Percentiles rank a stretch among this genome's conserved stretches.
These are phyloP conservation scores for Malassezia restricta DNA, from an alignment of 1,284 basidiomycete species.

Conservation along the genomic window DNA sequence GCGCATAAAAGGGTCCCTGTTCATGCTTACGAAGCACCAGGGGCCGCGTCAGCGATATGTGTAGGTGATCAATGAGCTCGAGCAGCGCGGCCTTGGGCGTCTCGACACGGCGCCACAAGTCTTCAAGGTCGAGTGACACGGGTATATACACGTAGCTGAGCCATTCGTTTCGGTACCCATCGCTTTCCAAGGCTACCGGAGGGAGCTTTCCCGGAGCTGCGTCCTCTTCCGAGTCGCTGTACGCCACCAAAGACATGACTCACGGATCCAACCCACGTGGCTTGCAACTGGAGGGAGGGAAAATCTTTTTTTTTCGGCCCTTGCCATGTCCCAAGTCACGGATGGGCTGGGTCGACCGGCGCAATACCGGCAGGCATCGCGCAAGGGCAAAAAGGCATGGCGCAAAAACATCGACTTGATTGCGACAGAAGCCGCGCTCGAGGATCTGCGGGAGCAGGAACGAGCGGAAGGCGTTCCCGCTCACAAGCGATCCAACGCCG, in stretches of 20 bases:
- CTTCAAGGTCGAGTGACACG: neutral
- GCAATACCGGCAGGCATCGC: constrained; percentile 55
- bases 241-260: constrained; percentile 2
- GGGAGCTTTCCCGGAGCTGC: neutral
- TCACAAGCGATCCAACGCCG: constrained; percentile 9
- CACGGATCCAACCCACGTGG: constrained; percentile 5
- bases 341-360: constrained; percentile 16
- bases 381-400: constrained; percentile 85
- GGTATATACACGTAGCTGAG: constrained; percentile 7
- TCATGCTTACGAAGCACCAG: constrained; percentile 9
- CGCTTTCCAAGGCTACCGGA: neutral
- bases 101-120: neutral
- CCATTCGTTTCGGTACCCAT: constrained; percentile 5
- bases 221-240: constrained; percentile 15
- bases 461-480: constrained; percentile 8
- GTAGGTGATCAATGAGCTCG: neutral
- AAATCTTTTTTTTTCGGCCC: neutral
- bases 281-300: neutral
- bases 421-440: constrained; percentile 26
- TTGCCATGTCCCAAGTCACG: neutral
- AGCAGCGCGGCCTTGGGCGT: too few relatives aligned
- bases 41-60: constrained; percentile 12
- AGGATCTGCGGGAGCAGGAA: constrained; percentile 26
- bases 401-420: constrained; percentile 57
- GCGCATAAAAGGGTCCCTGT: neutral